A percentile compares a stretch with the other conserved stretches of the same genome.
Evolutionary conservation across 805 yeast species (phyloP).

Genomic region (Cyberlindnera meyerae): DNA sequence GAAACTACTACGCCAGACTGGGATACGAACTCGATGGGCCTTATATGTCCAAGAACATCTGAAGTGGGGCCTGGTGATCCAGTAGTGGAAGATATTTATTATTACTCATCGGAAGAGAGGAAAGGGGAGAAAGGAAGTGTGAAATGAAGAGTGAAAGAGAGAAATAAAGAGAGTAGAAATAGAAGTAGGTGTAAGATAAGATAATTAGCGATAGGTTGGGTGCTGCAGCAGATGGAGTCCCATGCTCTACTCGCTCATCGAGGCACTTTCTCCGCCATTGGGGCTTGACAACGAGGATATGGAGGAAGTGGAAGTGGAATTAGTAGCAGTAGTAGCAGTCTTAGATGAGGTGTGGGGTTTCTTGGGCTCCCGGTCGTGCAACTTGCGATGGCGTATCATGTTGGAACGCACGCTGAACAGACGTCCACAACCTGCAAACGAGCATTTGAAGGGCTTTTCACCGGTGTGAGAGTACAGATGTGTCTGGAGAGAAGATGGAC

Average conservation of each 20-base stretch:
- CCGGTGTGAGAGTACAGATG: conserved; percentile 80
- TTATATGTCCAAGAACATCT: conserved; percentile 75
- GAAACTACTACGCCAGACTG: conserved; percentile 88
- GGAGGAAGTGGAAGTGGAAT: too few species aligned
- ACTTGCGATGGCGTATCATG: conserved; percentile 71
- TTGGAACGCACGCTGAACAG: conserved; percentile 73
- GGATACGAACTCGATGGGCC: conserved; percentile 96
- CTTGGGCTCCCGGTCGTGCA: conserved; percentile 43
- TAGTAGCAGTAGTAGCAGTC: too few species aligned
- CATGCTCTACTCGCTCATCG: too few species aligned
- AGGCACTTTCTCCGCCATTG: too few species aligned
- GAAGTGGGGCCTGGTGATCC: not conserved
- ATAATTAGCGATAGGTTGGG: not conserved
- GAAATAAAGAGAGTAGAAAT: too few species aligned
- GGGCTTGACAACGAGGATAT: too few species aligned
- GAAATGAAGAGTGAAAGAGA: too few species aligned
- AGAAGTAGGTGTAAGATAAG: too few species aligned
- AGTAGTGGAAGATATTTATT: not conserved
- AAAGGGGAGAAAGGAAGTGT: too few species aligned
- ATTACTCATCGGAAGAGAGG: too few species aligned
- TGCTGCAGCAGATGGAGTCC: not conserved
- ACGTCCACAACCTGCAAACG: conserved; percentile 62
- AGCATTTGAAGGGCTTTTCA: conserved; percentile 66
- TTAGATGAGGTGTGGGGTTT: too few species aligned
- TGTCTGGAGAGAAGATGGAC: conserved; percentile 78